Evolutionary conservation across 108 stramenopile species (phyloP), one percentile per base, ranked within the genome.

Genomic region (Stephanodiscus triporus): DNA sequence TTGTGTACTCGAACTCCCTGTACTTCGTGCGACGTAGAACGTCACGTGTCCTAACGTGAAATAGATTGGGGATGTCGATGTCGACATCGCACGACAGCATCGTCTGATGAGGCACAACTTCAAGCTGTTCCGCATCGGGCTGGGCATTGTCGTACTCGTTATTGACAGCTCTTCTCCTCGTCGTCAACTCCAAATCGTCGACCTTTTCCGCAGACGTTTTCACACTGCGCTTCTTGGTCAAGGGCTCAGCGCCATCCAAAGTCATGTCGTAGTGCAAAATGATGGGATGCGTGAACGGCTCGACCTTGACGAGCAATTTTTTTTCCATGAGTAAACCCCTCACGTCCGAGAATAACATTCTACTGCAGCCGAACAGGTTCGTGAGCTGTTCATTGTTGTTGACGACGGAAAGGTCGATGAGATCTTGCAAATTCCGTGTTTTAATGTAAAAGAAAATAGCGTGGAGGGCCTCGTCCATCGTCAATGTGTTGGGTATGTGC

Each of bases 1-100:
- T 81, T 11, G 89, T 88, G 62, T 92, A 95, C 51, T 95, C 93
- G 60, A 88, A 86, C 70, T 95, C 91, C 19, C 93, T 85, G 26
- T 80, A 72, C 59, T 95, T 92, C 49, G 88, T 84, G 16, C 89
- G 76, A n/a, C 88, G 89, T 29, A 92, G 67, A 8, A 92, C 58
- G 27, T 95, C 91, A 9, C 91, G 87, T 23, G 78, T 73, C 14
- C 88, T 85, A 45, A 77, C 77, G 42, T 83, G 88, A 66, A 87
- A 89, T n/a, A 95, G 71, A 55, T 68, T 73, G 23, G 91, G 89
- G 38, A 95, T 66, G 34, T 75, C 53, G 22, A 89, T 76, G 47
- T 92, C 90, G 56, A 91, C 80, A 51, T 95, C 91, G 62, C 90
- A 88, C 2, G 86, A 86, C 45, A 89, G 37, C 51, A 84, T 78